phyloP scores from a whole-genome alignment of 768 basidiomycete genomes.

The Xerocomellus dryophilus region DNA sequence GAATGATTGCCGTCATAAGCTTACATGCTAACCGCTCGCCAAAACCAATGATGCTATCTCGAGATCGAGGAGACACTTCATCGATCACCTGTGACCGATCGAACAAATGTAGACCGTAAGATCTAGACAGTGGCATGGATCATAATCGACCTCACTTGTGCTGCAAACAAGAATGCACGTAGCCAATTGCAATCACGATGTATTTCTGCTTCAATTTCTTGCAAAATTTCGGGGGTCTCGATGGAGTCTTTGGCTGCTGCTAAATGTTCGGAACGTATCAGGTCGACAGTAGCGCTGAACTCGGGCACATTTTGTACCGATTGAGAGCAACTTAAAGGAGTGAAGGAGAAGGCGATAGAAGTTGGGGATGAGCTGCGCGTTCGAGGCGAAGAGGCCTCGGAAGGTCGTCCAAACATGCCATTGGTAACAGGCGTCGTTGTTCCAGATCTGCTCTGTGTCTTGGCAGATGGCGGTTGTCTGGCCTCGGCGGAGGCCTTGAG shows the following conservation, averaged over 20 bases:
- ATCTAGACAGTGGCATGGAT: neutral
- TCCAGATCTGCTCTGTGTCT: slow-evolving; percentile 40
- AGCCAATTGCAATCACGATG: slow-evolving; percentile 87
- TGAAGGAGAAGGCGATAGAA: slow-evolving; percentile 24
- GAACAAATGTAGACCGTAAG: neutral
- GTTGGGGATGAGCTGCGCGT: slow-evolving; percentile 39
- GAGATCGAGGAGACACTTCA: slow-evolving; percentile 91
- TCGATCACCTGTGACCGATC: slow-evolving; percentile 83
- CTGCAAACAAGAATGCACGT: slow-evolving; percentile 80
- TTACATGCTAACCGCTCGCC: slow-evolving; percentile 92
- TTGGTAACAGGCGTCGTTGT: slow-evolving; percentile 48
- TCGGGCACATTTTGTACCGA: slow-evolving; percentile 38
- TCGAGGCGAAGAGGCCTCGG: slow-evolving; percentile 27
- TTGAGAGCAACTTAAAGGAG: slow-evolving; percentile 32
- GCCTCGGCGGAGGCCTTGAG: slow-evolving; percentile 86
- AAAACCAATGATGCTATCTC: slow-evolving; percentile 91
- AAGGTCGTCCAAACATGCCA: slow-evolving; percentile 41
- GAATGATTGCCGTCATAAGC: slow-evolving; percentile 83
- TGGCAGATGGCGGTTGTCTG: slow-evolving; percentile 43
- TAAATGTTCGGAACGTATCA: slow-evolving; percentile 84
- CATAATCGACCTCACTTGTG: slow-evolving; percentile 58
- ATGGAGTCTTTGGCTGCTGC: slow-evolving; percentile 69
- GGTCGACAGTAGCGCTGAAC: slow-evolving; percentile 78
- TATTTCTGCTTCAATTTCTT: slow-evolving; percentile 81
- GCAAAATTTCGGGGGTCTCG: slow-evolving; percentile 54